Conservation (phyloP, 2,329 filamentous ascomycete genomes). For the Cercospora sesami region DNA sequence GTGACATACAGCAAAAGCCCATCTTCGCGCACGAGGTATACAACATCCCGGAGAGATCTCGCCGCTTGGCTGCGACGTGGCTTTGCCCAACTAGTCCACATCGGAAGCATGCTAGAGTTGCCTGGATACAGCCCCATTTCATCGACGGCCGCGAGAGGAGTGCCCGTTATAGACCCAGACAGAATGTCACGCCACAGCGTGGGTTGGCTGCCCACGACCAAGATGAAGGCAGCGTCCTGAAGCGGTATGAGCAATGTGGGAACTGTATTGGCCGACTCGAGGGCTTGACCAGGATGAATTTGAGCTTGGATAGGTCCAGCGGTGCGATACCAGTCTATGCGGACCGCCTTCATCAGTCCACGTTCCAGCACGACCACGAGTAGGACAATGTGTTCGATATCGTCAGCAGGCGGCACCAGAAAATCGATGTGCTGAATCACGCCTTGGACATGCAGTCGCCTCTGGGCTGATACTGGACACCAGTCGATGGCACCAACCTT, state of each 20-base stretch:
- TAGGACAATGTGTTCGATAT: slow-evolving; percentile 72
- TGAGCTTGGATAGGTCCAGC: slow-evolving; percentile 27
- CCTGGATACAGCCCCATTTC: slow-evolving; percentile 26
- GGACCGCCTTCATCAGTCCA: slow-evolving; percentile 45
- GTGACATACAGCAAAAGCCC: slow-evolving; percentile 73
- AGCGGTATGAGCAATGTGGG: slow-evolving; percentile 46
- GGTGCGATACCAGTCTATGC: slow-evolving; percentile 37
- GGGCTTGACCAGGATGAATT: slow-evolving; percentile 29
- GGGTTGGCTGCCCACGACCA: slow-evolving; percentile 43
- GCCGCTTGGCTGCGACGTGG: slow-evolving; percentile 67
- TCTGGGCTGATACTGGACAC: slow-evolving; percentile 60
- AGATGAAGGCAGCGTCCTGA: slow-evolving; percentile 43
- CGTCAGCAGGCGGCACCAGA: slow-evolving; percentile 66
- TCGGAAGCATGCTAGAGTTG: slow-evolving; percentile 30
- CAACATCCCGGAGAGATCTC: slow-evolving; percentile 67
- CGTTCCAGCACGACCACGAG: slow-evolving; percentile 59
- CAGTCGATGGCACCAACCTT: slow-evolving; percentile 46
- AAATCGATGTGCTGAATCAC: slow-evolving; percentile 87
- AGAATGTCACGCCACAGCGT: slow-evolving; percentile 44
- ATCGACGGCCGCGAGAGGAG: slow-evolving; percentile 10
- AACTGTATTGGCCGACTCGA: slow-evolving; percentile 29
- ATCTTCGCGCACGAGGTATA: slow-evolving; percentile 87
- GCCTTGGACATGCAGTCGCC: slow-evolving; percentile 57
- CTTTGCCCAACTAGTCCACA: slow-evolving; percentile 81
- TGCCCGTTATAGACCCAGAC: slow-evolving; percentile 39